Percentiles rank a stretch among this genome's conserved stretches.
Evolutionary conservation across 2,329 filamentous ascomycete genomes (phyloP).

Genomic region (Cordyceps cateniannulata): DNA sequence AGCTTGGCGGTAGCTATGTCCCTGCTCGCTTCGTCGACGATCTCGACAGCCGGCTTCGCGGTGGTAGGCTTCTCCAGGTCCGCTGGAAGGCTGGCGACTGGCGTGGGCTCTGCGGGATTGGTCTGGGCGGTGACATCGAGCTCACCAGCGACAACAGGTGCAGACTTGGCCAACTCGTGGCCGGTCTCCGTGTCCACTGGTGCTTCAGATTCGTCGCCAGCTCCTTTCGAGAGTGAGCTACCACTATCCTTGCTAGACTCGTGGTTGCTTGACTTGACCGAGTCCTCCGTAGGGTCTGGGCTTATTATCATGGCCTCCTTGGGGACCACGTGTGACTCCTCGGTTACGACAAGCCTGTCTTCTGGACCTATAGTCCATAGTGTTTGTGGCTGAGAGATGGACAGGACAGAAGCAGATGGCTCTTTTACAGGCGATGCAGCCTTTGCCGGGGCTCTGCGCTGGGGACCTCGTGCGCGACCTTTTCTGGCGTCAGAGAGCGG

Average conservation of each 20-base stretch:
- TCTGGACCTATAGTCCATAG: slow-evolving; percentile 48
- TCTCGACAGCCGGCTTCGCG: not conserved
- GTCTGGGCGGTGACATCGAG: not conserved
- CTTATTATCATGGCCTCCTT: not conserved
- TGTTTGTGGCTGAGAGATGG: slow-evolving; percentile 41
- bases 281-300: not conserved
- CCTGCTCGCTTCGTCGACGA: not conserved
- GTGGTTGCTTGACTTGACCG: not conserved
- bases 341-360: slow-evolving; percentile 26
- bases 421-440: slow-evolving; percentile 23
- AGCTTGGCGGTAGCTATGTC: slow-evolving; percentile 3
- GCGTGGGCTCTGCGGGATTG: not conserved
- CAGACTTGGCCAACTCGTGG: not conserved
- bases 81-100: not conserved
- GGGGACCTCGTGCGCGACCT: slow-evolving; percentile 79
- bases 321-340: not conserved
- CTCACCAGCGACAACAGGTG: not conserved
- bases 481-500: slow-evolving; percentile 88
- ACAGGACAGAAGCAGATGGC: slow-evolving; percentile 31
- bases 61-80: not conserved
- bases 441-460: slow-evolving; percentile 61
- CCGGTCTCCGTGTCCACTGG: not conserved
- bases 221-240: not conserved
- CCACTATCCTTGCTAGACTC: not conserved
- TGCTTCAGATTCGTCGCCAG: not conserved